phyloP scores from a whole-genome alignment of 116 monocot genomes.

The Papilionanthe hybrid region DNA sequence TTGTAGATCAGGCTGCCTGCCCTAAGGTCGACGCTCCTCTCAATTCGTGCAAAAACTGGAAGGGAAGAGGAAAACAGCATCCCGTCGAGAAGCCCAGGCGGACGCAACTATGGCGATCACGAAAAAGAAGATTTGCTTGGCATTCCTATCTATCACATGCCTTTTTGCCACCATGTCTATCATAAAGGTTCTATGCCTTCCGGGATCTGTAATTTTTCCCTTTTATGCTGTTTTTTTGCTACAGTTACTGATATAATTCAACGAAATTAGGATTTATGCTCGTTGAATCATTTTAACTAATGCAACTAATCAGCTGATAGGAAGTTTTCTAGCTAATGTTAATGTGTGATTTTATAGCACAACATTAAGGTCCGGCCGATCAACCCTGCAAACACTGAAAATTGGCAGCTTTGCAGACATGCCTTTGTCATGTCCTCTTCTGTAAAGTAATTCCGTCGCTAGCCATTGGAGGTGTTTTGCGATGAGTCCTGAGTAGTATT shows the following conservation, averaged over 20 bases:
- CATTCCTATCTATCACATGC: background rate
- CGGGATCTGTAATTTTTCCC: conserved; percentile 4
- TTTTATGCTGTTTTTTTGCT: background rate
- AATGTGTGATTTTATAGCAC: background rate
- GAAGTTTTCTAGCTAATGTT: background rate
- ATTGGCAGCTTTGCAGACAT: background rate
- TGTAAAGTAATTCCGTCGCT: background rate
- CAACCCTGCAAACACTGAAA: background rate
- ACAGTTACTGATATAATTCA: background rate
- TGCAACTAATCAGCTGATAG: background rate
- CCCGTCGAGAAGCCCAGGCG: background rate
- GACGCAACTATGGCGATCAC: conserved; percentile 9
- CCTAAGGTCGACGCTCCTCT: background rate
- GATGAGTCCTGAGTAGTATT: background rate
- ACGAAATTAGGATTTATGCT: background rate
- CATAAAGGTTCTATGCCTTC: conserved; percentile 6
- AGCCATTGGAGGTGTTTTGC: background rate
- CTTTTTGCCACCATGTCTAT: conserved; percentile 5
- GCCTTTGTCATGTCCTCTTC: background rate
- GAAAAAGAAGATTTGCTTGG: conserved; percentile 3
- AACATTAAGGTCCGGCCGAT: background rate
- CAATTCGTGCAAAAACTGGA: background rate
- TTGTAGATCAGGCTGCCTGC: background rate
- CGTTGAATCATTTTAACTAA: background rate
- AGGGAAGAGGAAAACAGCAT: background rate